Evolutionary conservation across 371 early-diverging fungal genomes (phyloP), one percentile per base, ranked within the genome.

Genomic region (Mucor saturninus): DNA sequence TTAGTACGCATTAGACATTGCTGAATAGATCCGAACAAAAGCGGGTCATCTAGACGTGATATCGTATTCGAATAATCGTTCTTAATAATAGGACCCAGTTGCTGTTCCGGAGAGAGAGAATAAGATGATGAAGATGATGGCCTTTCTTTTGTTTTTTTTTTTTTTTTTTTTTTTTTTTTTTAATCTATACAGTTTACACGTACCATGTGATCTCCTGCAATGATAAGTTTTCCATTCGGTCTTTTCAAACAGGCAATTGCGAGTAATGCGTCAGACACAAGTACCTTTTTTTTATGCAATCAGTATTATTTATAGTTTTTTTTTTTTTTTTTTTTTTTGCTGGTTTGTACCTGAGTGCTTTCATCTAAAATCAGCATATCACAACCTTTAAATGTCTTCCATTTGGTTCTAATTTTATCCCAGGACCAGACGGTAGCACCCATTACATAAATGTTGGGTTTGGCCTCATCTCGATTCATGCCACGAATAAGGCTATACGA

Each of bases 201-300:
- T 65, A 75, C 75, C 69, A 86, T 75, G 61, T 86, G 86, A 67
- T 86, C 85, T 13, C 86, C 86, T 29, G 85, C 86, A 15, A 86
- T 72, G 53, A 86, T 71, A 13, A 86, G 64, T 28, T 78, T 74
- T 13, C 85, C 81, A 14, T 40, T 35, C 0, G 76, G 51, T 26
- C 58, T 69, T 14, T 77, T 72, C 4, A 84, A 64, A 49, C 79
- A 77, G 43, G 76, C 72, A 46, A 86, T 73, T 6, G 71, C 84
- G 55, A 84, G 60, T 8, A 77, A 64, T 28, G 84, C 76, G 66
- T 84, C 86, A 14, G 81, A 75, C 4, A 82, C 79, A 52, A 84
- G 65, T 48, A 80, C 51, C 77, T 79, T 28, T 43, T 8, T n/a
- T 21, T 6, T 45, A 31, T 21, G 21, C 3, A 46, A n/a, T 31